phyloP scores from a whole-genome alignment of 2,329 filamentous ascomycete genomes.

The Botryotinia convoluta region DNA sequence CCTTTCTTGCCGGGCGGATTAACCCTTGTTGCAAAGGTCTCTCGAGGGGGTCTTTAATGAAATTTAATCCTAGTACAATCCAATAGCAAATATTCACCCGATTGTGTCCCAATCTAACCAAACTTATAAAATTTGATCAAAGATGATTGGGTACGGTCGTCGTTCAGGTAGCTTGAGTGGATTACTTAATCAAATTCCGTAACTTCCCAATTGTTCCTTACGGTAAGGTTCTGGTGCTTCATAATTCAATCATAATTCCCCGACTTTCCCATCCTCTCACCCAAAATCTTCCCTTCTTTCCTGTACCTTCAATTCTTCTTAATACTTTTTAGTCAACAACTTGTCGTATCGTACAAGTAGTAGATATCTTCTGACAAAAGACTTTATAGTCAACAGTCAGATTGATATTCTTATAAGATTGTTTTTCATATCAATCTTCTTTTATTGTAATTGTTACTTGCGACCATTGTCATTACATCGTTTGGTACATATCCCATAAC shows the following conservation, averaged over 20 bases:
- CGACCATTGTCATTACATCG: background rate
- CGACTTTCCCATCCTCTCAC: background rate
- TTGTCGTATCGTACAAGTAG: background rate
- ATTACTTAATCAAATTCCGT: slow-evolving; percentile 7
- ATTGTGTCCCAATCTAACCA: background rate
- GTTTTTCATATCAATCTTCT: background rate
- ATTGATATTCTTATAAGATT: background rate
- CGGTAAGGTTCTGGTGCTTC: background rate
- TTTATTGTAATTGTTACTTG: background rate
- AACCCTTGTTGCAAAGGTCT: background rate
- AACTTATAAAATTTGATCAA: background rate
- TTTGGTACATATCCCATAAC: background rate
- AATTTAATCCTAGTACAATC: background rate
- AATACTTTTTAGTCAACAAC: background rate
- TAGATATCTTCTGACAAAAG: background rate
- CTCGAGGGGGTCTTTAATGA: background rate
- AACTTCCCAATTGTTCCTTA: background rate
- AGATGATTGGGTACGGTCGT: background rate
- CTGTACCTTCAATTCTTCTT: background rate
- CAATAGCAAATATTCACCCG: background rate
- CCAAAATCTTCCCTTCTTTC: background rate
- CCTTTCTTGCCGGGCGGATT: background rate
- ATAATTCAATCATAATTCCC: background rate
- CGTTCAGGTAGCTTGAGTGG: background rate
- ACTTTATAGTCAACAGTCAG: background rate